Evolutionary conservation across 2,329 filamentous ascomycete genomes (phyloP), one percentile per base, ranked within the genome.

Genomic region (Claviceps humidiphila): DNA sequence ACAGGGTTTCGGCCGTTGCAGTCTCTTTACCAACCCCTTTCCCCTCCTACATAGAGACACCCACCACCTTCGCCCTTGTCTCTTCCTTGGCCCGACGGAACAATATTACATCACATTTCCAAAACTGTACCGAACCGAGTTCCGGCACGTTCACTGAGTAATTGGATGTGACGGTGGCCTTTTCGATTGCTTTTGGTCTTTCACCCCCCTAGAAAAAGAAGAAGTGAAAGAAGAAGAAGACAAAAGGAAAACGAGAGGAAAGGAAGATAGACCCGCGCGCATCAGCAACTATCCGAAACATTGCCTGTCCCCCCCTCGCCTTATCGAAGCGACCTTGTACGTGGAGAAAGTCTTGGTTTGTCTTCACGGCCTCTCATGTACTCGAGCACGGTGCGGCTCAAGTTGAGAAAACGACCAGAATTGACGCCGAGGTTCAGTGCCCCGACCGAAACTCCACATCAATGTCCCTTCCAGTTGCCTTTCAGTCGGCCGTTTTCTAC

Each of bases 401-500:
- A 57, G 34, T 37, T 57, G 53, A 50, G 6, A 43, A 26, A 53
- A 52, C 22, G 42, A n/a, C 46, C 50, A 22, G 11, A 7, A 43
- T 53, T 46, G 53, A 55, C 49, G 53, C 49, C 40, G 46, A 39
- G 17, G 9, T 34, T 11, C 34, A 30, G 22, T 30, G 20, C 1
- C 53, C 46, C 47, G 39, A 48, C 54, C 41, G 2, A 17, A 47
- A 26, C 53, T 50, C 56, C 50, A 53, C 59, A 52, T 56, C 63
- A 34, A 72, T 72, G 70, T 71, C 69, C 56, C 65, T 82, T 57
- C 70, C 72, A 53, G 73, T 79, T 55, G 81, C 80, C 61, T 72
- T 88, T 37, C 87, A 88, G 67, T 89, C 85, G 51, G 84, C 84
- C 58, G 71, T 87, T 64, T 90, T 89, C 73, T 89, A 87, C 71